Evolutionary conservation across 2,329 filamentous ascomycete species (phyloP).

Genomic region (Alternaria incomplexa): DNA sequence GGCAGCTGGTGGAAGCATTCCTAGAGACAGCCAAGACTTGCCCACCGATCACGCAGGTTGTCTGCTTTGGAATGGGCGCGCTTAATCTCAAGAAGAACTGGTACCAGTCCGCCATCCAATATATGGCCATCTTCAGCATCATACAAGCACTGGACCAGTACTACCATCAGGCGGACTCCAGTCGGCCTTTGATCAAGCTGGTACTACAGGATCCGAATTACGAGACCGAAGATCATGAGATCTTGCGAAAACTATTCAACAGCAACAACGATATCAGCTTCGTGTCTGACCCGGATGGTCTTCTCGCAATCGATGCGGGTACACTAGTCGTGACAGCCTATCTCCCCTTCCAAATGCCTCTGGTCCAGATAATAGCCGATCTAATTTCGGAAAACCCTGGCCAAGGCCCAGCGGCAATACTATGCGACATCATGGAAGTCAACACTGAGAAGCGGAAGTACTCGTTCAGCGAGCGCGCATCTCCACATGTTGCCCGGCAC

Average conservation of each 20-base stretch:
- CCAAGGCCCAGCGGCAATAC: conserved; percentile 3
- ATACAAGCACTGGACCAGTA: conserved; percentile 2
- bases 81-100: background rate
- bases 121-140: conserved; percentile 21
- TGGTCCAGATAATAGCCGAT: conserved; percentile 27
- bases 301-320: conserved; percentile 21
- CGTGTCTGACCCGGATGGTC: conserved; percentile 20
- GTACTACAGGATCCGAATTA: conserved; percentile 28
- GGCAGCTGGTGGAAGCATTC: background rate
- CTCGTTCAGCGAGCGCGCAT: background rate
- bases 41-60: conserved; percentile 10
- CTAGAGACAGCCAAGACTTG: background rate
- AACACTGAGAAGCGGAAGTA: background rate
- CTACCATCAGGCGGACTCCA: background rate
- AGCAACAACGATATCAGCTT: background rate
- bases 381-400: background rate
- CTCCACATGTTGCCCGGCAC: background rate
- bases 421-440: conserved; percentile 2
- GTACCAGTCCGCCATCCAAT: conserved; percentile 15
- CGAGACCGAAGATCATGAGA: conserved; percentile 1
- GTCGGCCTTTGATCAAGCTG: conserved; percentile 2
- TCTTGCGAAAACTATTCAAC: background rate
- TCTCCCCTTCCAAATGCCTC: conserved; percentile 16
- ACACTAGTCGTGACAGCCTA: conserved; percentile 20
- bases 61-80: conserved; percentile 20